Conservation (phyloP, 305 asterid genomes). For the Rubia balearica region DNA sequence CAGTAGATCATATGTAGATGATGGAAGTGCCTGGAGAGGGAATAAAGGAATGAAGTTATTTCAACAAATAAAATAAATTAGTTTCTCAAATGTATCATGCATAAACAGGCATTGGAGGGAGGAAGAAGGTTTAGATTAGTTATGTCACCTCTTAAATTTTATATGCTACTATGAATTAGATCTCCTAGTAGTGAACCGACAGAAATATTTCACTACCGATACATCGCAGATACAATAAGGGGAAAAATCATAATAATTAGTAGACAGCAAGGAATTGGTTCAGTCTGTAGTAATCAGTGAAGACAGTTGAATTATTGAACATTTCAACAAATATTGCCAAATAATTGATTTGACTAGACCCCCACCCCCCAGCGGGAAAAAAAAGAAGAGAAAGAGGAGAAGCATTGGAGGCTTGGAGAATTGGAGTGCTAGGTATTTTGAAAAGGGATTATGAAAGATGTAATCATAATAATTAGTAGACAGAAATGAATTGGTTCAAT, state of each 20-base stretch:
- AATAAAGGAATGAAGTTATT: background rate
- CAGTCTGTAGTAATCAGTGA: background rate
- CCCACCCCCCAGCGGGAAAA: too few species aligned
- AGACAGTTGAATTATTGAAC: background rate
- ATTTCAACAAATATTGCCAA: too few species aligned
- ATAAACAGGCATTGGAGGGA: background rate
- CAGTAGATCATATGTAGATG: conserved; percentile 57
- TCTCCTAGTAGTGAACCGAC: background rate
- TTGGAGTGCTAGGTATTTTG: background rate
- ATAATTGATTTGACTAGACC: too few species aligned
- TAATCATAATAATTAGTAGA: background rate
- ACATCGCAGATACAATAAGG: background rate
- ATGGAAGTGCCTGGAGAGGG: conserved; percentile 68
- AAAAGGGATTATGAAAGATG: background rate
- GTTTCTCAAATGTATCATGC: background rate
- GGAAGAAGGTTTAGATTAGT: background rate
- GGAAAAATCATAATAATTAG: background rate
- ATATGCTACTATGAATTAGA: background rate
- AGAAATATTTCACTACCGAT: background rate
- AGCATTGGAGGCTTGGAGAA: background rate
- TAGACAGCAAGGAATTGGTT: background rate
- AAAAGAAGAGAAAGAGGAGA: background rate
- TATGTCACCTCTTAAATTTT: background rate
- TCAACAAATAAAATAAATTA: background rate
- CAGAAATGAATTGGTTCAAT: background rate